Evolutionary conservation across 2,329 filamentous ascomycete species (phyloP).

Genomic region (Epichloe sylvatica): DNA sequence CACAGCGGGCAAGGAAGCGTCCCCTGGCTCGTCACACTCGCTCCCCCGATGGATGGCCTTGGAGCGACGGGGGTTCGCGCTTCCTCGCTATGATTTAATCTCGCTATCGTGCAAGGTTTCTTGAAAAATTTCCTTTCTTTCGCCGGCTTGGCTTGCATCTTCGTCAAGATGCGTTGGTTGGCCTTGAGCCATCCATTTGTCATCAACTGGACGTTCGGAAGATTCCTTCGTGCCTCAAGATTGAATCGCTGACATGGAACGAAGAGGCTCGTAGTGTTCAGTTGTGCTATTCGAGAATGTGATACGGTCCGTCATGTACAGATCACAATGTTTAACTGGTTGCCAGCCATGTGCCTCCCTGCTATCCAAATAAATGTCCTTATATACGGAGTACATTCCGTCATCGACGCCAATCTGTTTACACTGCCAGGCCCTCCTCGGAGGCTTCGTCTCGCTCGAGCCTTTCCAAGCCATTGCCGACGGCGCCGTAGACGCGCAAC

Average conservation of each 20-base stretch:
- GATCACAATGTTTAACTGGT: neutral
- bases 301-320: neutral
- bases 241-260: too few relatives aligned
- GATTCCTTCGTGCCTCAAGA: too few relatives aligned
- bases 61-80: neutral
- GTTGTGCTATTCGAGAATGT: neutral
- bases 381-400: neutral
- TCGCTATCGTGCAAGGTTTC: neutral
- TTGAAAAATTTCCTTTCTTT: too few relatives aligned
- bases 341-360: neutral
- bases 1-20: neutral
- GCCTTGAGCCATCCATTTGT: too few relatives aligned
- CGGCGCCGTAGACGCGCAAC: slow-evolving; percentile 61
- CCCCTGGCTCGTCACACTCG: neutral
- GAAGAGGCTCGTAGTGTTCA: too few relatives aligned
- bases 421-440: slow-evolving; percentile 31
- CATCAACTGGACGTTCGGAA: too few relatives aligned
- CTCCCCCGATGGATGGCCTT: neutral
- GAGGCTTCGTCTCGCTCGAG: slow-evolving; percentile 40
- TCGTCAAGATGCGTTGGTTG: too few relatives aligned
- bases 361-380: slow-evolving; percentile 1
- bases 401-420: slow-evolving; percentile 6
- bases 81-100: neutral
- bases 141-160: too few relatives aligned
- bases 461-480: slow-evolving; percentile 41